Evolutionary conservation across 2,329 filamentous ascomycete genomes (phyloP), one percentile per base, ranked within the genome.

Genomic region (Apiospora pterosperma): DNA sequence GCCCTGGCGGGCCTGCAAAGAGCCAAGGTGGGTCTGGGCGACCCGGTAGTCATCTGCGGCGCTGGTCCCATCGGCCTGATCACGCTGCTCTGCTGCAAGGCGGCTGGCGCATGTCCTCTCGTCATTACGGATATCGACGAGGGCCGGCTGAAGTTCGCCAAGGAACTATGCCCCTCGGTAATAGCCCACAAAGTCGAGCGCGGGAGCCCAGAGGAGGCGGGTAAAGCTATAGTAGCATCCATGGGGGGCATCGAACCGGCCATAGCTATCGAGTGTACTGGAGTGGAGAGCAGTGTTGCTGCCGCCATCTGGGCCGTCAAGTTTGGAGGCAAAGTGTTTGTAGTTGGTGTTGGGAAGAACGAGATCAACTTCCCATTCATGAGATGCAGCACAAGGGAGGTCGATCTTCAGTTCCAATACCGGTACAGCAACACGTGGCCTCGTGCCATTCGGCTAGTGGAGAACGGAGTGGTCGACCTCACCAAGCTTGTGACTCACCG

Each of bases 371-470:
- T 98, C 68, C 95, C 95, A 34, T 98, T 98, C 78, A 97, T 97
- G 95, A 83, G 93, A 62, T 86, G 95, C 65, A 95, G 91, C 72
- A 95, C 94, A 6, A 87, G 92, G 68, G 96, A 98, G 81, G 91
- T 98, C 71, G 95, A 98, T 79, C 83, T 98, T 66, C 92, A 97
- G 81, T 96, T 97, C 79, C 95, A 98, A 82, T 98, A 98, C 82
- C 88, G 96, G 67, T 98, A 98, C 83, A 87, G 86, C 81, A 97
- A 98, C 82, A 97, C 93, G 25, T 98, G 95, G 95, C 96, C 95
- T 38, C 88, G 92, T 67, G 95, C 96, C 52, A 97, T 98, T 70
- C 87, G 94, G 59, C 82, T 98, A 69, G 85, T 98, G 41, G 88
- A 93, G 82, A 93, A 90, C 75, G 92, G 92, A 2, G 87, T 97